phyloP scores from a whole-genome alignment of 805 yeast species.

The Tetrapisispora pingtungensis region DNA sequence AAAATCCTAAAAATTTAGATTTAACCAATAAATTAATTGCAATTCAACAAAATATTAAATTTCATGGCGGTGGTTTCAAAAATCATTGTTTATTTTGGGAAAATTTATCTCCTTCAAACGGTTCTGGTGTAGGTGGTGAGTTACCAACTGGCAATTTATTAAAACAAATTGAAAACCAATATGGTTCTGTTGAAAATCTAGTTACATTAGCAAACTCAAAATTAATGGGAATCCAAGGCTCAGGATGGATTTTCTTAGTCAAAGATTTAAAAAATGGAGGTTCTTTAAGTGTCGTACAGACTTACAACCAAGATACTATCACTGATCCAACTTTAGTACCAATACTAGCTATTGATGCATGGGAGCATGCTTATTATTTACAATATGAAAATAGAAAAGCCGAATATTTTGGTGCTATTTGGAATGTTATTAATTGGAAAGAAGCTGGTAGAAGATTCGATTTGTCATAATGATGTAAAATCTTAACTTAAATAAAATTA shows the following conservation, averaged over 20 bases:
- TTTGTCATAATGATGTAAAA: slow-evolving; percentile 5
- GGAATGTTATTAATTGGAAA: slow-evolving; percentile 92
- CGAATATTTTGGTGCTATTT: slow-evolving; percentile 86
- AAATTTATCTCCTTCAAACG: slow-evolving; percentile 64
- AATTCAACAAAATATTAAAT: slow-evolving; percentile 67
- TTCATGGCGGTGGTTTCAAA: slow-evolving; percentile 87
- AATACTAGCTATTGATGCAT: slow-evolving; percentile 82
- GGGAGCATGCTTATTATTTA: slow-evolving; percentile 95
- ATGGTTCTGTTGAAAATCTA: slow-evolving; percentile 64
- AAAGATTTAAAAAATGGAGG: slow-evolving; percentile 68
- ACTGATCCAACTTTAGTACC: slow-evolving; percentile 56
- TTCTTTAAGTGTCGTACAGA: slow-evolving; percentile 62
- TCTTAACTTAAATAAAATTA: no score
- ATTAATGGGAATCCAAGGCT: slow-evolving; percentile 85
- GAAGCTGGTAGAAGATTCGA: slow-evolving; percentile 72
- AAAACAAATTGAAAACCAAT: slow-evolving; percentile 50
- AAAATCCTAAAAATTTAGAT: slow-evolving; percentile 29
- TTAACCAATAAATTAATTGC: slow-evolving; percentile 27
- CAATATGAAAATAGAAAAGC: slow-evolving; percentile 87
- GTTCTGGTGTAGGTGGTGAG: slow-evolving; percentile 85
- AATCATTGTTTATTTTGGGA: slow-evolving; percentile 87
- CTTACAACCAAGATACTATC: slow-evolving; percentile 81
- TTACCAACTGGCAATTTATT: slow-evolving; percentile 44
- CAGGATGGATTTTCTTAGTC: slow-evolving; percentile 91
- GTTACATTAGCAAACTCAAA: slow-evolving; percentile 52